Evolutionary conservation across 1,284 basidiomycete species (phyloP).

Genomic region (Violaceomyces palustris): DNA sequence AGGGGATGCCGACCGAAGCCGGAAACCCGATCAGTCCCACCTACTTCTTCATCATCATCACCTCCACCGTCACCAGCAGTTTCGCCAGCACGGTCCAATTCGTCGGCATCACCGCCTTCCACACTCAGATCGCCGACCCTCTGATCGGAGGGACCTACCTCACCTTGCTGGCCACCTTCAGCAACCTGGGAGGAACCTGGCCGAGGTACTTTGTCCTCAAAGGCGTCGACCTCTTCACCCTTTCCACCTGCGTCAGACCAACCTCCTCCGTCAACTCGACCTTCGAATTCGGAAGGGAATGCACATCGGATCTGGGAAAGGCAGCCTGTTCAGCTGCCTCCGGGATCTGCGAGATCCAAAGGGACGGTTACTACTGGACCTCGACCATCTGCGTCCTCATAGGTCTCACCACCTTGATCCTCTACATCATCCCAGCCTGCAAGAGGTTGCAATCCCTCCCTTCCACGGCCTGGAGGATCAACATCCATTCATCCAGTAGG

Average conservation of each 20-base stretch:
- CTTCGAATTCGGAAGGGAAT: slow-evolving; percentile 29
- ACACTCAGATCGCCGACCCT: slow-evolving; percentile 93
- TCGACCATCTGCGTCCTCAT: slow-evolving; percentile 71
- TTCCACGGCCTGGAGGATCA: slow-evolving; percentile 39
- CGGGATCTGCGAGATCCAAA: slow-evolving; percentile 74
- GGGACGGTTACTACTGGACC: slow-evolving; percentile 89
- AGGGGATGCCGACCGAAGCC: slow-evolving; percentile 74
- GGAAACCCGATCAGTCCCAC: slow-evolving; percentile 58
- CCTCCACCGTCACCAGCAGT: slow-evolving; percentile 76
- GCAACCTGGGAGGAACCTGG: slow-evolving; percentile 97
- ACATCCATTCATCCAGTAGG: slow-evolving; percentile 8
- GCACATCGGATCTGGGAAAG: slow-evolving; percentile 61
- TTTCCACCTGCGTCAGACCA: slow-evolving; percentile 34
- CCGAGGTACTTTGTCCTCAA: slow-evolving; percentile 88
- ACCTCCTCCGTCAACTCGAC: slow-evolving; percentile 11
- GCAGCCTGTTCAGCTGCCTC: slow-evolving; percentile 68
- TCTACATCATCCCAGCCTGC: slow-evolving; percentile 78
- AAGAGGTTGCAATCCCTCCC: slow-evolving; percentile 66
- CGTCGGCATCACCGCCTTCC: slow-evolving; percentile 95
- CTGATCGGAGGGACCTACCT: slow-evolving; percentile 70
- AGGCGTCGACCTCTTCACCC: slow-evolving; percentile 51
- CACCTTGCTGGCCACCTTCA: slow-evolving; percentile 85
- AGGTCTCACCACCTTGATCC: slow-evolving; percentile 67
- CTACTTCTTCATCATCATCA: slow-evolving; percentile 74
- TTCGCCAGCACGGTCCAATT: slow-evolving; percentile 96